A percentile compares a stretch with the other conserved stretches of the same genome.
phyloP scores from a whole-genome alignment of 2,329 filamentous ascomycete species.

The Pyricularia pennisetigena region DNA sequence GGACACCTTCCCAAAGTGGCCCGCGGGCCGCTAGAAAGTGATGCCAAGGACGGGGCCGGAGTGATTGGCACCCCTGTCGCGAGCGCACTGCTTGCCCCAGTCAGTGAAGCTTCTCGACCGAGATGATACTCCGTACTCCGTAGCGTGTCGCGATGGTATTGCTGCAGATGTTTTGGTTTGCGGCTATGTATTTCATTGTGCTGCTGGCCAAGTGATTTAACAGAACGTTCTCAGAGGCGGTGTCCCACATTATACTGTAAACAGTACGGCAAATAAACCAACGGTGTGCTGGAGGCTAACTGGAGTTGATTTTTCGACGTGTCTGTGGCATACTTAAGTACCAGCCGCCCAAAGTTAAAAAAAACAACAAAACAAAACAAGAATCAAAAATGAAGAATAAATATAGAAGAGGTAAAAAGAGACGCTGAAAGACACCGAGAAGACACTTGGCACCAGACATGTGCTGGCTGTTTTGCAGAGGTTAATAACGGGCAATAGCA shows the following conservation, averaged over 20 bases:
- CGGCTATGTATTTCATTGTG: neutral
- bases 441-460: no score
- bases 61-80: neutral
- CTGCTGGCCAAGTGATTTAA: neutral
- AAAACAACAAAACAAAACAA: no score
- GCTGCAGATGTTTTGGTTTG: neutral
- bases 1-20: neutral
- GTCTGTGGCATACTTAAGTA: no score
- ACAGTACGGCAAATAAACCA: neutral
- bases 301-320: no score
- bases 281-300: neutral
- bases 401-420: no score
- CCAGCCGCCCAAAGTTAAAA: no score
- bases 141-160: neutral
- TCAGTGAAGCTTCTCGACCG: neutral
- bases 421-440: no score
- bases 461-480: neutral
- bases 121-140: no score
- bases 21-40: neutral
- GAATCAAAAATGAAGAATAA: no score
- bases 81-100: neutral
- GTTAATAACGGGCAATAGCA: neutral
- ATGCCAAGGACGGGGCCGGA: neutral
- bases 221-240: neutral
- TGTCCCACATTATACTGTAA: neutral